Evolutionary conservation across 345 rosid genomes (phyloP).

Genomic region (Eucalyptus decipiens): DNA sequence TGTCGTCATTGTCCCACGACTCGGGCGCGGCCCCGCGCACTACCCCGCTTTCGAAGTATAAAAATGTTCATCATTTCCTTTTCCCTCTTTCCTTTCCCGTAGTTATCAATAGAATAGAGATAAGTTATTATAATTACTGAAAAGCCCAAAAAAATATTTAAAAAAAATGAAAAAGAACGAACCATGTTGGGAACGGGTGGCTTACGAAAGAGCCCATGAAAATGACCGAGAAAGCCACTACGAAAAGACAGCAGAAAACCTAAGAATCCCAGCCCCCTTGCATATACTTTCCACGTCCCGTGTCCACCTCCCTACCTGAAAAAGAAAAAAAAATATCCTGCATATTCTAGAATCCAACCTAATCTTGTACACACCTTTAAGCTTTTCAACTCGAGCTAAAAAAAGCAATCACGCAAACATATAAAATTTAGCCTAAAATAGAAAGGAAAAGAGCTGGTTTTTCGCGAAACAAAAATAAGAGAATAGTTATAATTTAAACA

Average conservation of each 20-base stretch:
- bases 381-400: background rate
- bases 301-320: background rate
- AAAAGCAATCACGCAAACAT: too few species aligned
- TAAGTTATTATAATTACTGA: background rate
- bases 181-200: background rate
- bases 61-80: background rate
- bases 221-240: background rate
- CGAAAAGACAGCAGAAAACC: background rate
- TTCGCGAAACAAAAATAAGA: too few species aligned
- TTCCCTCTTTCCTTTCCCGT: background rate
- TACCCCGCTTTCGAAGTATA: background rate
- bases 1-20: background rate
- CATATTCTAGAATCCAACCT: background rate
- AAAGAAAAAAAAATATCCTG: background rate
- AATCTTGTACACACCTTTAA: background rate
- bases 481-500: too few species aligned
- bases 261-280: background rate
- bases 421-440: background rate
- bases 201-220: background rate
- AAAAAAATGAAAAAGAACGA: background rate
- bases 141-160: too few species aligned
- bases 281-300: background rate
- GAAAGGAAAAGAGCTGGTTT: too few species aligned
- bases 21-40: background rate
- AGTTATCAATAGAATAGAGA: background rate